Base-by-base conservation (phyloP, 225 moss, liverwort and hornwort genomes). In the Pleurozium schreberi region DNA sequence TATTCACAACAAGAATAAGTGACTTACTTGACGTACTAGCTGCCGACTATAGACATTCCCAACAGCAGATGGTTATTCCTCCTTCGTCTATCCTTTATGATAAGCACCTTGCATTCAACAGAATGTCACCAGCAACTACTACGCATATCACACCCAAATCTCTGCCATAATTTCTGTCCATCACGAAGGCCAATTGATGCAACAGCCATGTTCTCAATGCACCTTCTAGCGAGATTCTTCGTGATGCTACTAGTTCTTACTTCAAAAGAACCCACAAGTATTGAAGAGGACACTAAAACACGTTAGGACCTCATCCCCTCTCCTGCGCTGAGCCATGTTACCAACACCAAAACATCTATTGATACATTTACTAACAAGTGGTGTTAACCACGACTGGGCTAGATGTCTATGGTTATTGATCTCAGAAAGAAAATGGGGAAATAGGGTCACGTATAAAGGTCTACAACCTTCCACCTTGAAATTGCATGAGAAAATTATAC, bases 1-100 rank as follows among this genome's bases (percentile, higher is more conserved):
- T 20, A 55, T 45, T 81, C 47, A 62, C 10, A 34, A 33, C 21
- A 81, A 88, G 70, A 63, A 43, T n/a, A 52, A 38, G 73, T 40
- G 55, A 53, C 88, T 81, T 91, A 93, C 92, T 80, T 90, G 91
- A 68, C 89, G 89, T 88, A 91, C 34, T 53, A 86, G 89, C 88
- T 89, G 91, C 60, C 88, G 73, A 66, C 88, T 89, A 31, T 79
- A 91, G 36, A 93, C 88, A 83, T 86, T 91, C 42, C 89, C 88
- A 38, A 63, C 60, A 83, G 88, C 86, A 75, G 91, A 91, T 33
- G 86, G 85, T 50, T 82, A 90, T 53, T 88, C 88, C 40, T 76
- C 82, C 64, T 66, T 31, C 34, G 92, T 91, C 65, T 45, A 81
- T 89, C 88, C 86, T 85, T 85, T 85, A 67, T 88, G 91, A 49